Conservation (phyloP, 192 early-diverging fungal species). For the Paraglomus occultum region DNA sequence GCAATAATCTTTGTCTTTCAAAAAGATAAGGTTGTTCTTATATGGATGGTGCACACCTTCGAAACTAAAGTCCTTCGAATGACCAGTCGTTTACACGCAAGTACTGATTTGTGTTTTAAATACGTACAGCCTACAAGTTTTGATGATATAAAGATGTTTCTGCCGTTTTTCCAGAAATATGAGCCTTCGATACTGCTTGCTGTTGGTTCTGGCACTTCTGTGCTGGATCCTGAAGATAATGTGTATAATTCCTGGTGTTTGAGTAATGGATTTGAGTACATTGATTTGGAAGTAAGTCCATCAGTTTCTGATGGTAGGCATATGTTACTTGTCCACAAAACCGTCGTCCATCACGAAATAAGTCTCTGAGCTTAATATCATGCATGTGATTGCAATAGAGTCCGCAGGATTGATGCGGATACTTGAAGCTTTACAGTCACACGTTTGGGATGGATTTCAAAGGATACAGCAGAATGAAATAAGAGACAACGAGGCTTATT, state of each 20-base stretch:
- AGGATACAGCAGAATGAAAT: constrained; percentile 24
- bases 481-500: not conserved
- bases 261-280: constrained; percentile 59
- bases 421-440: constrained; percentile 58
- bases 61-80: not conserved
- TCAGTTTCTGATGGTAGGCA: not conserved
- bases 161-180: constrained; percentile 48
- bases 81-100: not conserved
- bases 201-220: constrained; percentile 40
- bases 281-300: constrained; percentile 50
- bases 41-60: not conserved
- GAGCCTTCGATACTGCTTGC: constrained; percentile 57
- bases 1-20: constrained; percentile 63
- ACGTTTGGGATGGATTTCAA: constrained; percentile 66
- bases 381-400: constrained; percentile 31
- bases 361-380: not conserved
- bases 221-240: not conserved
- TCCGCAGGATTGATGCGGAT: constrained; percentile 54
- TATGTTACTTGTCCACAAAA: too few relatives aligned
- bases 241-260: constrained; percentile 61
- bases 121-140: constrained; percentile 54
- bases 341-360: too few relatives aligned
- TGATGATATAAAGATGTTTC: constrained; percentile 50
- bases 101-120: not conserved
- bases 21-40: constrained; percentile 46